Conservation (phyloP, 2,329 filamentous ascomycete genomes). For the Graphilbum sp. region DNA sequence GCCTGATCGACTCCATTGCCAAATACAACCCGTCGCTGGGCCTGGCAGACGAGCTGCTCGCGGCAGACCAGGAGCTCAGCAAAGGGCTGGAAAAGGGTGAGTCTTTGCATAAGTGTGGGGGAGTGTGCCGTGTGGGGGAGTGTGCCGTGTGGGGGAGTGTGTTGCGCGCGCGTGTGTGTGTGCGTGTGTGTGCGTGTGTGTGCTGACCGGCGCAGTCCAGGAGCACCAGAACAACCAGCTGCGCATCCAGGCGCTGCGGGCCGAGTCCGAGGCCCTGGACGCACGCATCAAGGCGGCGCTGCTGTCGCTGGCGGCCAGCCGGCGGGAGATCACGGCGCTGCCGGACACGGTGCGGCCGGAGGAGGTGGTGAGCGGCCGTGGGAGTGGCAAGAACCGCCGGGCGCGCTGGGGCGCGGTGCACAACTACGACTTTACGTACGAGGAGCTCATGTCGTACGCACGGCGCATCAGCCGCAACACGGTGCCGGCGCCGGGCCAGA, state of each 20-base stretch:
- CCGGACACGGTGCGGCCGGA: conserved; percentile 39
- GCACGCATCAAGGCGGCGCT: conserved; percentile 56
- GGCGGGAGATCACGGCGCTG: conserved; percentile 53
- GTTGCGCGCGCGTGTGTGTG: no score
- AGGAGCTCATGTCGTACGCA: conserved; percentile 61
- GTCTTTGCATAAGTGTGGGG: no score
- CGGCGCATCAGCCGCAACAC: conserved; percentile 69
- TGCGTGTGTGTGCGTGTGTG: no score
- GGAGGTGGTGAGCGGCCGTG: conserved; percentile 15
- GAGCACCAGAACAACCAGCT: conserved; percentile 59
- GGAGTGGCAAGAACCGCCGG: neutral
- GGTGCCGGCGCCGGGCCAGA: conserved; percentile 44
- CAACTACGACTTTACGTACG: conserved; percentile 45
- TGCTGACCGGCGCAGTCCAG: no score
- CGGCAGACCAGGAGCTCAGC: conserved; percentile 52
- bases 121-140: no score
- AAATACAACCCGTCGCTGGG: conserved; percentile 62
- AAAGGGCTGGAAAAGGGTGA: conserved; percentile 48
- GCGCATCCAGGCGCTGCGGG: conserved; percentile 52
- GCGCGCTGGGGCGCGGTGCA: neutral
- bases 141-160: no score
- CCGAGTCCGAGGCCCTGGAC: conserved; percentile 49
- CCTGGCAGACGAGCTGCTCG: conserved; percentile 51
- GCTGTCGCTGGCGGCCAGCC: conserved; percentile 51
- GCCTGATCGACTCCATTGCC: conserved; percentile 61